Evolutionary conservation across 345 rosid genomes (phyloP).

Genomic region (Fremontodendron californicum): DNA sequence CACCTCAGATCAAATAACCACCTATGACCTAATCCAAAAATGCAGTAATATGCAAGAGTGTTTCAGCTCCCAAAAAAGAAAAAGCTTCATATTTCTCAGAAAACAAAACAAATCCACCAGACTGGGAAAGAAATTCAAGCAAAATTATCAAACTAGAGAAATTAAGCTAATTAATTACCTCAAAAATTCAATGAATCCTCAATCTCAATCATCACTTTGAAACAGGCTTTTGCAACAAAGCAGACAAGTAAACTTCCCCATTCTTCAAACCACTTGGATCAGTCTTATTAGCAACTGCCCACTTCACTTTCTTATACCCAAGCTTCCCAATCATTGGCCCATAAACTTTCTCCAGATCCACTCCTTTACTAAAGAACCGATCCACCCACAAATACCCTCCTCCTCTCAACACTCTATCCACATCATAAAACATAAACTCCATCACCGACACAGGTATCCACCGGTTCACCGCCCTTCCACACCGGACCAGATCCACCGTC

Average conservation of each 20-base stretch:
- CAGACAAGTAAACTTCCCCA: slow-evolving; percentile 87
- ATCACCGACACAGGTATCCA: slow-evolving; percentile 82
- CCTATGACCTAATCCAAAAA: background rate
- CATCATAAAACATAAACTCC: slow-evolving; percentile 83
- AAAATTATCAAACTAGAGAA: background rate
- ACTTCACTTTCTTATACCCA: slow-evolving; percentile 94
- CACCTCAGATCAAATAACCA: background rate
- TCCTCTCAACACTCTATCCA: slow-evolving; percentile 73
- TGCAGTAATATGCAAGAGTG: background rate
- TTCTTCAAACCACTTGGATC: slow-evolving; percentile 64
- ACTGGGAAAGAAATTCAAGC: background rate
- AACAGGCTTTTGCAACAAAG: slow-evolving; percentile 80
- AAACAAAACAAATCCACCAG: background rate
- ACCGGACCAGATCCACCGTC: slow-evolving; percentile 82
- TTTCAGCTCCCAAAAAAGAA: background rate
- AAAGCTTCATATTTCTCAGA: background rate
- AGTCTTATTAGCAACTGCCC: slow-evolving; percentile 74
- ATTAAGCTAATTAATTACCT: slow-evolving; percentile 4
- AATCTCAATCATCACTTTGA: slow-evolving; percentile 37
- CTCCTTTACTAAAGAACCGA: slow-evolving; percentile 67
- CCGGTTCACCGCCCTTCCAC: slow-evolving; percentile 86
- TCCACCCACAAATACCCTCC: slow-evolving; percentile 95
- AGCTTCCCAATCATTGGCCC: slow-evolving; percentile 75
- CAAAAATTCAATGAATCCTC: slow-evolving; percentile 18
- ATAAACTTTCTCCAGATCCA: slow-evolving; percentile 68